These are phyloP conservation scores for Claviceps lovelessii DNA, from an alignment of 2,329 filamentous ascomycete species.

Conservation along the genomic window DNA sequence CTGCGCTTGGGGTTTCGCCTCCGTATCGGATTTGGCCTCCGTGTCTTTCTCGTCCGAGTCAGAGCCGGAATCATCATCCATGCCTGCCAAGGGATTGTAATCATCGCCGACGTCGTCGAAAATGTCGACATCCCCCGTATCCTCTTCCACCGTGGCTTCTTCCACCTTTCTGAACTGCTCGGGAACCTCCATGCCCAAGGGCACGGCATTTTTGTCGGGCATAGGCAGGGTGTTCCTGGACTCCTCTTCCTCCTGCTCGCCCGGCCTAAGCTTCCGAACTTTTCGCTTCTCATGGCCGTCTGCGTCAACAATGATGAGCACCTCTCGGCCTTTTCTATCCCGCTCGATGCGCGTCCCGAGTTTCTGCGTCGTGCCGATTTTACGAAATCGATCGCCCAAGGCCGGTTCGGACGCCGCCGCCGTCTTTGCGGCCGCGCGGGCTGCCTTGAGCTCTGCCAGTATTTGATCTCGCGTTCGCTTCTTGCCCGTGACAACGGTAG, in stretches of 20 bases:
- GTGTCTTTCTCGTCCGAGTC: constrained; percentile 32
- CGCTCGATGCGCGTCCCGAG: constrained; percentile 44
- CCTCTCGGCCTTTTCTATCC: constrained; percentile 46
- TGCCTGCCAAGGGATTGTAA: constrained; percentile 50
- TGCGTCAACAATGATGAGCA: constrained; percentile 51
- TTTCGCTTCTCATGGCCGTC: constrained; percentile 53
- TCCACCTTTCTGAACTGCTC: constrained; percentile 39
- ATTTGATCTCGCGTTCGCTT: constrained; percentile 54
- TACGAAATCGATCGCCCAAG: constrained; percentile 48
- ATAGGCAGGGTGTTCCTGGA: constrained; percentile 31
- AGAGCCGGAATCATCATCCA: constrained; percentile 30
- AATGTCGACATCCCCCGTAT: constrained; percentile 46
- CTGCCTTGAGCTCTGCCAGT: constrained; percentile 50
- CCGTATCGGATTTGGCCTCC: constrained; percentile 20
- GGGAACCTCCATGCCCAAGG: constrained; percentile 52
- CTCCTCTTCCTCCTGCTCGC: constrained; percentile 19
- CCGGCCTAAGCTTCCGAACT: constrained; percentile 37
- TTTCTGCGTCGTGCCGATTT: constrained; percentile 42
- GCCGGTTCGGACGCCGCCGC: constrained; percentile 30
- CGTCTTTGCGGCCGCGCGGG: constrained; percentile 44
- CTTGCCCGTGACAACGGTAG: constrained; percentile 39
- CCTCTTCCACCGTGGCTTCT: constrained; percentile 25
- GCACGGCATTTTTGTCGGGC: constrained; percentile 40
- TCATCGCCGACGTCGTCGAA: constrained; percentile 53
- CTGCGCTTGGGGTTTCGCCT: constrained; percentile 11